Conservation (phyloP, 192 early-diverging fungal species). For the Haplosporangium gracile region DNA sequence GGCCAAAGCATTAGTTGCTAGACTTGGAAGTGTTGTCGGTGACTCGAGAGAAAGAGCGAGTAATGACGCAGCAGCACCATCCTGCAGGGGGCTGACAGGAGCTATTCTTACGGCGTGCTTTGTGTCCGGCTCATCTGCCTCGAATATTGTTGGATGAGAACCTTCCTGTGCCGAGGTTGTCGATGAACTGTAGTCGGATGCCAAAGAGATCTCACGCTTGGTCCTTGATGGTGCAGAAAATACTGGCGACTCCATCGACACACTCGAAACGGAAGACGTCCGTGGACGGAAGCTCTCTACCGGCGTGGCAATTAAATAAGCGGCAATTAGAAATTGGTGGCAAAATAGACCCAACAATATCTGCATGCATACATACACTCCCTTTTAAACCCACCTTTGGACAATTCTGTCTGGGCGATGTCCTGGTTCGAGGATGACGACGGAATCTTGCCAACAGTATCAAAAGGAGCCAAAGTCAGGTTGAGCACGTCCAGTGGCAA, state of each 20-base stretch:
- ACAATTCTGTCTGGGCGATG: not conserved
- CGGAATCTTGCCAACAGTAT: conserved; percentile 6
- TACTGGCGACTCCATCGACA: conserved; percentile 14
- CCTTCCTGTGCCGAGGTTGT: conserved; percentile 33
- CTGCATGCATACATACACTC: not conserved
- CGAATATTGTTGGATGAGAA: conserved; percentile 22
- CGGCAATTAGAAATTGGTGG: not conserved
- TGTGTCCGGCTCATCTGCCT: conserved; percentile 8
- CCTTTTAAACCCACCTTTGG: not conserved
- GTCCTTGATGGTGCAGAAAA: not conserved
- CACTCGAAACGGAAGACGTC: conserved; percentile 21
- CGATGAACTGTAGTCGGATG: conserved; percentile 29
- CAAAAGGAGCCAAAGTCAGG: conserved; percentile 14
- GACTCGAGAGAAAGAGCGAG: conserved; percentile 36
- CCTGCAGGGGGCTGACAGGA: conserved; percentile 27
- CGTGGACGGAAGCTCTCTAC: not conserved
- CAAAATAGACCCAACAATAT: not conserved
- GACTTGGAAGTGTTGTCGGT: not conserved
- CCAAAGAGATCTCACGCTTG: conserved; percentile 22
- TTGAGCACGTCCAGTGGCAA: conserved; percentile 10
- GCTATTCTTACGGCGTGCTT: not conserved
- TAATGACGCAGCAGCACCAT: conserved; percentile 23
- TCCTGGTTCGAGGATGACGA: not conserved
- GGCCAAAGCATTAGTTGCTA: not conserved
- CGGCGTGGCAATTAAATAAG: not conserved